Conservation (phyloP, 2,329 filamentous ascomycete genomes). For the Aspergillus tubingensis region DNA sequence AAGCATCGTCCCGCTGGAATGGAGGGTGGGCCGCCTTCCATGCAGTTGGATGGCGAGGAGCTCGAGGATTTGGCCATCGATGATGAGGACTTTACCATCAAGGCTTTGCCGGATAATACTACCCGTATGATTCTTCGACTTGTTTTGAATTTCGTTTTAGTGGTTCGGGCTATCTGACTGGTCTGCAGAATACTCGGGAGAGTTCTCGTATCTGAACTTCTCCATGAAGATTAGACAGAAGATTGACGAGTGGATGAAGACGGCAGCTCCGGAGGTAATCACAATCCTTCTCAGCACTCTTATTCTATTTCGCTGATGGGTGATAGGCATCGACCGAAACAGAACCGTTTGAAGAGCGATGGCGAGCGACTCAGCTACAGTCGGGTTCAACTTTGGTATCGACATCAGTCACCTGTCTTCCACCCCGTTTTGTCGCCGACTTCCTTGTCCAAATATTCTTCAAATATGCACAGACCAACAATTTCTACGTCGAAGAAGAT, state of each 20-base stretch:
- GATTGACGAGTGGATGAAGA: conserved; percentile 47
- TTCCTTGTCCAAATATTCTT: conserved; percentile 48
- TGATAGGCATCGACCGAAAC: conserved; percentile 38
- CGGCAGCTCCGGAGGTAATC: conserved; percentile 38
- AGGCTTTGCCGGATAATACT: conserved; percentile 42
- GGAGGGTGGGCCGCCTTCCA: conserved; percentile 24
- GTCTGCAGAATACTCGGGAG: conserved; percentile 45
- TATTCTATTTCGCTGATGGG: conserved; percentile 8
- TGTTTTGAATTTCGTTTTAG: too few species aligned
- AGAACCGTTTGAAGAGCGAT: conserved; percentile 46
- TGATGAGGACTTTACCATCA: conserved; percentile 45
- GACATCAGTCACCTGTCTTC: conserved; percentile 42
- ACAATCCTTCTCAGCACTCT: not conserved
- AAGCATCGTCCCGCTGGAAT: conserved; percentile 37
- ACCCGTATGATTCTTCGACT: conserved; percentile 34
- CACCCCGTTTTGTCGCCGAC: conserved; percentile 47
- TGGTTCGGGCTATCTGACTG: conserved; percentile 17
- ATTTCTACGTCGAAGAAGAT: conserved; percentile 47
- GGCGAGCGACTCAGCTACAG: conserved; percentile 46
- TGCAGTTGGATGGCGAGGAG: conserved; percentile 37
- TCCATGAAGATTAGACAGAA: conserved; percentile 47
- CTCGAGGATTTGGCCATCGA: conserved; percentile 45
- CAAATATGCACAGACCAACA: conserved; percentile 47
- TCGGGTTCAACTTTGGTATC: conserved; percentile 42
- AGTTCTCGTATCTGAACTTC: conserved; percentile 49